Evolutionary conservation across 768 basidiomycete genomes (phyloP), one percentile per base, ranked within the genome.

Genomic region (Mycena polygramma): DNA sequence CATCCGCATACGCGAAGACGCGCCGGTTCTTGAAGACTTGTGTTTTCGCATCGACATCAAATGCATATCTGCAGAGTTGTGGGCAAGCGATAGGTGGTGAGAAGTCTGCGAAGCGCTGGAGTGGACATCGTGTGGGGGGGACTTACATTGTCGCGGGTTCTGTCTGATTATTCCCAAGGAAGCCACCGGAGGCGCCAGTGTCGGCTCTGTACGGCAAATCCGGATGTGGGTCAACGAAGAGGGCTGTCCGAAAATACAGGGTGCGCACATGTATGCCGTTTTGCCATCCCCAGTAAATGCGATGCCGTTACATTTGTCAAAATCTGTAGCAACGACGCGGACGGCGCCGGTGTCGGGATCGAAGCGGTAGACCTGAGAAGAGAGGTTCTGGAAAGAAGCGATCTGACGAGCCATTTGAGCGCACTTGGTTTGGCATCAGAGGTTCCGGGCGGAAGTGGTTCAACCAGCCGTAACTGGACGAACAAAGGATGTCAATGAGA

Each of bases 311-410:
- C 43, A 87, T 72, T 87, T 87, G 67, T 87, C 85, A 75, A 95
- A 92, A n/a, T 89, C 91, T 71, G 92, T 91, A 3, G 94, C 93
- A 4, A 94, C 91, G 10, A 91, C 90, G 4, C 88, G 87, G 8
- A 95, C 87, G 37, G 86, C 79, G 6, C 91, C 86, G 1, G 90
- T 91, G 2, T 83, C 82, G 11, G 91, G 89, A 75, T 94, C 89
- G 74, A 94, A 89, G 15, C 91, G 86, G 77, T 96, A 96, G 19
- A 94, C 92, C 39, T 57, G 39, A 11, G 37, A 19, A 30, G 4
- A 22, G 9, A 8, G n/a, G 54, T 41, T 41, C 9, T 41, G 41
- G 41, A 41, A 41, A 15, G 41, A 30, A 30, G 30, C 30, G 30
- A 41, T 41, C 41, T 41, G 41, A 41, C 41, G 41, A 30, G 30